Evolutionary conservation across 176 grass and related monocot genomes (phyloP), one percentile per base, ranked within the genome.

Genomic region (Cymbopogon citratus): DNA sequence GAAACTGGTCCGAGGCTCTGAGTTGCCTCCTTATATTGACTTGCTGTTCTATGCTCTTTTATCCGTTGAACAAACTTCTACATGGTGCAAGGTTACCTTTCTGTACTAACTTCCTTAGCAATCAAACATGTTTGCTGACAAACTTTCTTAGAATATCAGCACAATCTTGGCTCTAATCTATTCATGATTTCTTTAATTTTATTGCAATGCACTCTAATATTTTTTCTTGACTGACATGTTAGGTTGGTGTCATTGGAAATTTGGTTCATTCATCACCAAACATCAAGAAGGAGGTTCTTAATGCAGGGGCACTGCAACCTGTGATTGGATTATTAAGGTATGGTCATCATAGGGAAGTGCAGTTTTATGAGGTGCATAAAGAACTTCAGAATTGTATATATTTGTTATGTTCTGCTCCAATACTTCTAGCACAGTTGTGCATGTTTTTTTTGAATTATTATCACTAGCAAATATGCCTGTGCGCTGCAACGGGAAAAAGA

Each of bases 241-340:
- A 99, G 97, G 97, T 99, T 74, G 97, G 97, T 26, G 97, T 99
- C 36, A 99, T 99, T 85, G 97, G 97, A 76, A 99, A 99, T 85
- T 87, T 99, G 70, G 93, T 99, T 78, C 97, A 99, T 90, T 99
- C 97, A 78, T 99, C 97, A 84, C 97, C 97, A 68, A 93, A 96
- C 86, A 93, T 99, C 76, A 99, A 99, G 85, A 99, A 99, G 84
- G 97, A 99, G 90, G 97, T 99, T 92, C 97, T 99, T 77, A 45
- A 74, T 83, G 93, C 91, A 24, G 97, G 97, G 66, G 97, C 97
- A 41, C 86, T 99, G 67, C 97, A 99, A 57, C 93, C 97, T 62
- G 97, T 99, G 27, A 99, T 99, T 89, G 91, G 91, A 10, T 82
- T 99, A 81, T 84, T 99, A 90, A 99, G 97, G 97, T 99, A 95